Evolutionary conservation across 805 yeast genomes (phyloP), one percentile per base, ranked within the genome.

Genomic region (Myxozyma vanderwaltii): DNA sequence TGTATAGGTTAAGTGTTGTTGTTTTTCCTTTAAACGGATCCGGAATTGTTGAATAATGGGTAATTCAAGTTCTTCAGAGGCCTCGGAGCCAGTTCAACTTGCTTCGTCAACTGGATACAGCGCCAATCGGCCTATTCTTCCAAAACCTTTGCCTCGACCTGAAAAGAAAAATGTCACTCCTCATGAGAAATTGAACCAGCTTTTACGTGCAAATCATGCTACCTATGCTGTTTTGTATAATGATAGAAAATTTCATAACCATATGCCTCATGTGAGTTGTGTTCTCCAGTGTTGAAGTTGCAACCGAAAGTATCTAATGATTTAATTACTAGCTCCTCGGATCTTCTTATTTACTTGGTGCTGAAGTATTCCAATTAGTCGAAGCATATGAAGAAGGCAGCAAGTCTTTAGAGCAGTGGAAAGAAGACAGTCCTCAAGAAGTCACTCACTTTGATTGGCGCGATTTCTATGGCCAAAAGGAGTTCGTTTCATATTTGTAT

Each of bases 341-440:
- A 4, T 68, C 77, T 0, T 75, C 75, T 1, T 76, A 68, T 54
- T 70, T 55, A 40, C 64, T 76, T 15, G 79, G 79, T 1, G 77
- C 75, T 4, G 51, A 66, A 1, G 68, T 76, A 0, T 58, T 60
- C 13, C 69, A 69, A 24, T 61, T 76, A 38, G 58, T 66, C 3
- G 62, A 57, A 1, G 51, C 73, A 2, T 76, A 64, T 53, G 77
- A 75, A 51, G 56, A 59, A 23, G 58, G 55, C 8, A 65, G 67
- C 13, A 47, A 56, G 27, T 17, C 60, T 2, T 64, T 72, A 33
- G 68, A 56, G 10, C 59, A 40, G 6, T 75, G 78, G 77, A 68
- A 72, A n/a, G 77, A 74, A 38, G 77, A 75, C 50, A 67, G 68
- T 41, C 77, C 78, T 0, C 66, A 68, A 13, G 79, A 72, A 36